Evolutionary conservation across 768 basidiomycete species (phyloP).

Genomic region (Phanerodontia chrysosporium): DNA sequence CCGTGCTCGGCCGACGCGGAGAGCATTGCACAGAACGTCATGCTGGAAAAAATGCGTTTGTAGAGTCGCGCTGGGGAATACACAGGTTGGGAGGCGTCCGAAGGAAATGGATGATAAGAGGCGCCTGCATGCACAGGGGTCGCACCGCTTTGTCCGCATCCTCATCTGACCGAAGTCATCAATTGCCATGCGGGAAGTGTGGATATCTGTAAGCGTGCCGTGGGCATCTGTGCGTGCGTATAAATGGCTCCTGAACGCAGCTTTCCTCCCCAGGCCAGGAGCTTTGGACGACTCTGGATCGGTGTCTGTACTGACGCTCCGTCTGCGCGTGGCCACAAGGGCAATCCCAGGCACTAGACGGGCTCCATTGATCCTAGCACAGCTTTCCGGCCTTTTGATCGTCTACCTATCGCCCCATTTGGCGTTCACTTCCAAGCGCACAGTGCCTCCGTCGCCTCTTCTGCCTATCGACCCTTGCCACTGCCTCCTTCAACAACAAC

Average conservation of each 20-base stretch:
- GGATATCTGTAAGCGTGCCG: neutral
- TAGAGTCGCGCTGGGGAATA: no score
- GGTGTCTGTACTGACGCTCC: neutral
- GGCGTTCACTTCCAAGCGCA: neutral
- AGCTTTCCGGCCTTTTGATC: constrained; percentile 5
- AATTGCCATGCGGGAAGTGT: neutral
- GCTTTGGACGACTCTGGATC: neutral
- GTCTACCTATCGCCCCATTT: neutral
- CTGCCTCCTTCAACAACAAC: neutral
- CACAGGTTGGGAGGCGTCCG: no score
- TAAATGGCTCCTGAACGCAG: no score
- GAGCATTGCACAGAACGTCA: neutral
- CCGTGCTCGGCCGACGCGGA: neutral
- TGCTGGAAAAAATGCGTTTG: neutral
- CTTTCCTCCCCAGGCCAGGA: no score
- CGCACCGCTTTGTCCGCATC: neutral
- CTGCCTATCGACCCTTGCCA: neutral
- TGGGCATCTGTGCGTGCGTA: no score
- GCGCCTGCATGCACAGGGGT: neutral
- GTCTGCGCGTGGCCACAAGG: neutral
- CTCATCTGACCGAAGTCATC: neutral
- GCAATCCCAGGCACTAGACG: neutral
- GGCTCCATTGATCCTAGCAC: neutral
- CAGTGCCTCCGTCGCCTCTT: neutral
- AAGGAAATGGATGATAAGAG: neutral